Evolutionary conservation across 495 filamentous ascomycete genomes (phyloP).

Genomic region (Annulohypoxylon nitens): DNA sequence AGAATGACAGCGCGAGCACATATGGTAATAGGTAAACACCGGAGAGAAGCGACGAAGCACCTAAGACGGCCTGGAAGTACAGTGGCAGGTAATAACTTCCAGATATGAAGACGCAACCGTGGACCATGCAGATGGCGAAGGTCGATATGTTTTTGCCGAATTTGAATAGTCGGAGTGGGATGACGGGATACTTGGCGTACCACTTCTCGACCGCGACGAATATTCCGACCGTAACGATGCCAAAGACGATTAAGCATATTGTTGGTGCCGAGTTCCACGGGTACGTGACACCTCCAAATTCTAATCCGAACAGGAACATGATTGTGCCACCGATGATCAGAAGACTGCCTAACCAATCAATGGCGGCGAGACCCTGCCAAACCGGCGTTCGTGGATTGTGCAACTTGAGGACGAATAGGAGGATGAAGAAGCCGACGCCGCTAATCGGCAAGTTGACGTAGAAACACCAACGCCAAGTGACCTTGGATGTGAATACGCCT

Average conservation of each 20-base stretch:
- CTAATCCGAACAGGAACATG: conserved; percentile 82
- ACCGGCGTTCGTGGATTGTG: conserved; percentile 79
- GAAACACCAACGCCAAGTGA: conserved; percentile 55
- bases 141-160: conserved; percentile 70
- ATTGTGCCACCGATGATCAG: conserved; percentile 77
- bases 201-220: conserved; percentile 77
- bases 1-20: conserved; percentile 75
- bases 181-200: conserved; percentile 78
- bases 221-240: conserved; percentile 67
- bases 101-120: conserved; percentile 77
- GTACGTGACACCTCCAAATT: conserved; percentile 77
- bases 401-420: conserved; percentile 77
- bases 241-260: conserved; percentile 81
- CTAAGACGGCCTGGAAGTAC: conserved; percentile 80
- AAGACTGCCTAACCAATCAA: conserved; percentile 80
- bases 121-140: conserved; percentile 69
- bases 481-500: conserved; percentile 73
- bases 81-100: conserved; percentile 79
- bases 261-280: conserved; percentile 81
- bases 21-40: conserved; percentile 83
- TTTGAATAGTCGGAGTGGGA: conserved; percentile 76
- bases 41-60: conserved; percentile 74
- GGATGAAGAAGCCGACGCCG: conserved; percentile 72
- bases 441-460: conserved; percentile 70
- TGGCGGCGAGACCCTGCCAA: conserved; percentile 72